Percentiles rank a stretch among this genome's conserved stretches.
These are phyloP conservation scores for Fonsecaea monophora DNA, from an alignment of 2,329 filamentous ascomycete genomes.

Conservation along the genomic window DNA sequence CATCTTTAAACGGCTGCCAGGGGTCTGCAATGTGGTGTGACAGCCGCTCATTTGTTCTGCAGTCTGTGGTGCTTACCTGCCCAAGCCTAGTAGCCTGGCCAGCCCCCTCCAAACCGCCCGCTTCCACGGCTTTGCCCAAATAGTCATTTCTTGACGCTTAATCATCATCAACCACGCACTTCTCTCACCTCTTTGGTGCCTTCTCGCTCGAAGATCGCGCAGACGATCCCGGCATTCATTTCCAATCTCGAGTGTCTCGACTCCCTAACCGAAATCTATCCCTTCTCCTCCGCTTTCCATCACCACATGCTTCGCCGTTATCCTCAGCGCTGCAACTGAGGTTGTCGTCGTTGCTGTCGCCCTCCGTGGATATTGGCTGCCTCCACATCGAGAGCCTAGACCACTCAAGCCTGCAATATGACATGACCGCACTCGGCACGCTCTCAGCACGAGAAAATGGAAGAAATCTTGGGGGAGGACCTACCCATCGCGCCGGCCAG, in stretches of 20 bases:
- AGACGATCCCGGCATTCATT: conserved; percentile 15
- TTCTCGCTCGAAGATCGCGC: conserved; percentile 12
- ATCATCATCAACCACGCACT: conserved; percentile 22
- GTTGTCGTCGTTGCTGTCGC: conserved; percentile 15
- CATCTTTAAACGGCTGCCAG: background rate
- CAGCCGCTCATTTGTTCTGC: background rate
- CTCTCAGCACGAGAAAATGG: conserved; percentile 31
- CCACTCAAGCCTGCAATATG: conserved; percentile 22
- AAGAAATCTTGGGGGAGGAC: conserved; percentile 52
- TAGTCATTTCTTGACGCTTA: conserved; percentile 20
- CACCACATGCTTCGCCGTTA: conserved; percentile 3
- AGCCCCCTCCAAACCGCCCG: conserved; percentile 12
- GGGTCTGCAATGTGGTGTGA: conserved; percentile 5
- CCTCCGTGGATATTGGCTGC: background rate
- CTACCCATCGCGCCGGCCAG: conserved; percentile 66
- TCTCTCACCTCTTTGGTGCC: background rate
- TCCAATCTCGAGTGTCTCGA: conserved; percentile 10
- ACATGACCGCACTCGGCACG: conserved; percentile 27
- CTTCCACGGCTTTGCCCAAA: conserved; percentile 9
- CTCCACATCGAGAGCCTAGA: conserved; percentile 16
- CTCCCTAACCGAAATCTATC: conserved; percentile 7
- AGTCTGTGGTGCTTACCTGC: background rate
- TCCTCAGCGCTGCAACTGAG: conserved; percentile 5
- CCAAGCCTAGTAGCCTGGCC: background rate
- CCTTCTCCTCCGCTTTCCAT: conserved; percentile 17